Evolutionary conservation across 1,284 basidiomycete genomes (phyloP).

Genomic region (Wallemia ichthyophaga): DNA sequence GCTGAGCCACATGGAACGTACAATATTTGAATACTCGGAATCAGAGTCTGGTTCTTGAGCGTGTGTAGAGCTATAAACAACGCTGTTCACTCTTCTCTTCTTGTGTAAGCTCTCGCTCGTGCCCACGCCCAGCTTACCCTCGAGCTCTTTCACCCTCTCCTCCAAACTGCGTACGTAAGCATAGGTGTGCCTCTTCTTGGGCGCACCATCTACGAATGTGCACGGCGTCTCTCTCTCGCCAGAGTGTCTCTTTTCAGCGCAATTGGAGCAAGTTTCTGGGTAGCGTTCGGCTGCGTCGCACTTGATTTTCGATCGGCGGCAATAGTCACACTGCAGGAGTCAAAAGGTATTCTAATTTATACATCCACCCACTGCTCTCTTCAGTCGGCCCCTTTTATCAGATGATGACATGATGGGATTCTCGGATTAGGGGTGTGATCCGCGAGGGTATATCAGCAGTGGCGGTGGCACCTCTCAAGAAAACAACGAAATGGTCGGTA

Average conservation of each 20-base stretch:
- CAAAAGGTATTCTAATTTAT: not conserved
- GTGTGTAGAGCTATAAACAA: too few relatives aligned
- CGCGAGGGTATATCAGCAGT: not conserved
- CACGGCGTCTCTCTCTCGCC: not conserved
- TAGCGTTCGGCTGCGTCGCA: not conserved
- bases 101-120: too few relatives aligned
- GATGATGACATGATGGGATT: not conserved
- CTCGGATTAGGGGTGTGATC: not conserved
- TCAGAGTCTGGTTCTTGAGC: not conserved
- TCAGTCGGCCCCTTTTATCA: not conserved
- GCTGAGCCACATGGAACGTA: not conserved
- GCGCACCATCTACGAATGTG: not conserved
- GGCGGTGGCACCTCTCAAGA: not conserved
- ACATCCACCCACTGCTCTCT: not conserved
- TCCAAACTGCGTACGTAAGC: not conserved
- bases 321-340: not conserved
- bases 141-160: not conserved
- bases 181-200: not conserved
- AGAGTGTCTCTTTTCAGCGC: not conserved
- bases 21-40: not conserved
- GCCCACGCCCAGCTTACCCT: not conserved
- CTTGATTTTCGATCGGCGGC: not conserved
- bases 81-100: too few relatives aligned
- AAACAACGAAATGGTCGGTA: not conserved
- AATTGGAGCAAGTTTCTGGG: not conserved